Base-by-base conservation (phyloP, 768 basidiomycete species). In the Leccinum barrowsii region DNA sequence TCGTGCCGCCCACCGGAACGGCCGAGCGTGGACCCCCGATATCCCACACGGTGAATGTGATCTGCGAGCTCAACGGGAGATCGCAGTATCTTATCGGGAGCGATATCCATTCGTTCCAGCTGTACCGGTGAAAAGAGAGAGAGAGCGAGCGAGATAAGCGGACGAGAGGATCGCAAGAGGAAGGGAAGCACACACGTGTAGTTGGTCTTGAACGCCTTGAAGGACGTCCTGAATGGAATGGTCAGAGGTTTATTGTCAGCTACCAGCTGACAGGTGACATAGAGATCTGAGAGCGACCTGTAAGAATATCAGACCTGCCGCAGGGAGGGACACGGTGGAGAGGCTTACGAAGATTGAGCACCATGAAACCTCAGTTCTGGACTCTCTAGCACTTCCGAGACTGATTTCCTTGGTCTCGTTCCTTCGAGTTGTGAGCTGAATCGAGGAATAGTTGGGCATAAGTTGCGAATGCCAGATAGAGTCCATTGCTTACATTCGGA, bases 1-100 rank as follows among this genome's bases (percentile, higher is more conserved):
- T 97, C 3, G 94, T 85, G 1, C 95, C 96, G 30, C 96, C 97
- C 4, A 98, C 87, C 6, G 94, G 90, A 17, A 84, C 79, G 2
- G 92, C 86, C 49, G 82, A 77, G 7, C 92, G 82, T 22, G 93
- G 87, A 0, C 91, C 90, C 37, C 86, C 89, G 58, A 94, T 94
- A 68, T 98, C 95, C 91, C 94, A 98, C 7, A 98, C 88, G 0
- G 97, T 98, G 67, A 98, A 90, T 0, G 90, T 89, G 53, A 99
- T 80, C 66, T 97, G 94, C 1, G 94, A 86, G 70, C 78, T 89
- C 50, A 93, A 74, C 0, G 94, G 93, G n/a, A 99, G 78, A 69
- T 97, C 94, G 60, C 94, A 93, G 64, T 96, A 97, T 28, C 87
- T 86, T 67, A 97, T 91, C 0, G 96, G 96, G 11, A 98, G 76